Base-by-base conservation (phyloP, 78 protist genomes). In the Bodo saltans region DNA sequence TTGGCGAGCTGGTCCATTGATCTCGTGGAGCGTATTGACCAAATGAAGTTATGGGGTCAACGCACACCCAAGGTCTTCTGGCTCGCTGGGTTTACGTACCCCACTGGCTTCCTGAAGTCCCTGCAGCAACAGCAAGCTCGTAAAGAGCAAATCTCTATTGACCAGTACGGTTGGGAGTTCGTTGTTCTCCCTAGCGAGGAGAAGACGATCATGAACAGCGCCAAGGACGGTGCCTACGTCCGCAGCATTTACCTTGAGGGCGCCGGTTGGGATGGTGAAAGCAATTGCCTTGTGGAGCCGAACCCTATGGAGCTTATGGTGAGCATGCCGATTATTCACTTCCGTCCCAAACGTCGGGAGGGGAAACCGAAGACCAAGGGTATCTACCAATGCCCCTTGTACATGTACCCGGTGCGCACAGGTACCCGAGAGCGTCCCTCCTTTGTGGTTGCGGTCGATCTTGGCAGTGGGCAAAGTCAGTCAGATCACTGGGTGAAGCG, bases 41-140 rank as follows among this genome's bases (percentile, higher is more conserved):
- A 89, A 81, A 40, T 95, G 67, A 0, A 28, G 70, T 21, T n/a
- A 34, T 89, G 92, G 87, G 88, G 68, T 1, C 8, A 39, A 26
- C 91, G 87, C 27, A 28, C 32, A 0, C 95, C 95, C 27, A 71
- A 28, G 27, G 91, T 89, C 42, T 92, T 90, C 78, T 93, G 96
- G 95, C 89, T 95, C 33, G 67, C 88, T 30, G 96, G 95, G 30
- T 91, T 95, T 79, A 93, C 95, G 34, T 95, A 86, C 89, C 98
- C 98, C 8, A 91, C 93, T 23, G 95, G 94, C 67, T 95, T 93
- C 90, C 88, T 95, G 74, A 95, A 95, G 25, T 94, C 95, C 17
- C 74, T 94, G 53, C 47, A 85, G 85, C 97, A 94, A 87, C 72
- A 38, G 47, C 27, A 83, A 0, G 92, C 93, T 30, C 75, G 93